Base-by-base conservation (phyloP, 2,329 filamentous ascomycete genomes). In the Plectosphaerella plurivora region DNA sequence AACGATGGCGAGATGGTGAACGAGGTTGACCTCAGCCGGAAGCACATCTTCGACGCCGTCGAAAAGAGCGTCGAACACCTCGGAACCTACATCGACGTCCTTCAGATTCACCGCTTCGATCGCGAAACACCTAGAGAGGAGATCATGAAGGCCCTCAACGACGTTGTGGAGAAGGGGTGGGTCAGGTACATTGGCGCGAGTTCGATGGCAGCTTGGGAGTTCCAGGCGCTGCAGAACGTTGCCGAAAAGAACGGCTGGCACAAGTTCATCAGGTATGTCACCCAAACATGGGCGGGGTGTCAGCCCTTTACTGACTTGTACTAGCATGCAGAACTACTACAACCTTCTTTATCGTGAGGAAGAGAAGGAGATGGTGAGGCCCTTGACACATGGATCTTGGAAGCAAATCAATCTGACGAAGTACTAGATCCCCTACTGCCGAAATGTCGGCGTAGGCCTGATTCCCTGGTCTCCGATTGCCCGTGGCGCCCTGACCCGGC, bases 21-120 rank as follows among this genome's bases (percentile, higher is more conserved):
- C 49, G 42, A 50, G 15, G 73, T n/a, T 62, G 53, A 51, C 10
- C 53, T 57, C 5, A 56, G 53, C 2, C 51, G 55, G n/a, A 49
- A 48, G 42, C 37, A 54, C 9, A 56, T 57, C 64, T 28, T 68
- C 63, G 36, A 69, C 60, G 25, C 76, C 73, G 74, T 69, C 64
- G 50, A 66, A 69, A 16, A 74, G 69, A 67, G 71, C 75, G 55
- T 76, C 72, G 57, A 68, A 66, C 47, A 63, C 62, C 39, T 62
- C 76, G 57, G 75, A 77, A 56, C 72, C 70, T 56, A 73, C 14
- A 7, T 67, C 64, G 81, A 86, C 59, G 74, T 84, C 8, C 70
- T 84, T 7, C 81, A 85, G 61, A 79, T 87, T 46, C 83, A 87
- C 60, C 74, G 83, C 2, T 71, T 83, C 16, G 82, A 86, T 59